Evolutionary conservation across 805 yeast species (phyloP), one percentile per base, ranked within the genome.

Genomic region (Yamadazyma scolyti): DNA sequence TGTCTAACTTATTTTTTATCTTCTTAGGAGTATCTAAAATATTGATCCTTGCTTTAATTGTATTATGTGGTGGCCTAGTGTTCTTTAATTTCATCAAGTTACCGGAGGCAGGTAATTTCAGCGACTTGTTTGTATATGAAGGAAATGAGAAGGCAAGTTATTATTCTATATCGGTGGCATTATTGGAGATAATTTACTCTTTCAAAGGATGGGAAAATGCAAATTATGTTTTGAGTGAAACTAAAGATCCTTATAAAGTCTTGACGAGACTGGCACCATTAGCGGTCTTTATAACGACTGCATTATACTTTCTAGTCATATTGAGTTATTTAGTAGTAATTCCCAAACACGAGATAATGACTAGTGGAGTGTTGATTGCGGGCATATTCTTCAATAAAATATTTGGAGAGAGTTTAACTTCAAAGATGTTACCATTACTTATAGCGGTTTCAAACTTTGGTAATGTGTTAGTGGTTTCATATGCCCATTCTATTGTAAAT

Each of bases 201-300:
- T 78, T 76, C 52, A 72, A 77, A 37, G 85, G 85, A 4, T 78
- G 84, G 83, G 84, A 79, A 41, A 78, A 78, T 42, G 79, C 79
- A 25, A 79, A 79, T 46, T 71, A 75, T 41, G 85, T 78, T 1
- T 54, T 78, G 30, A 68, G 71, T 37, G 84, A 78, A 43, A 68
- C 78, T 25, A 61, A 63, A 11, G 64, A 77, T 40, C 85, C 85
- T 0, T 65, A 66, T 25, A 63, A 67, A 19, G 77, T 80, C 0
- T 60, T 77, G 32, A 68, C 71, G n/a, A 56, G 73, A 3, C 79
- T 82, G 1, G 84, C 83, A 1, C 78, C 83, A 0, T 46, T 71
- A 12, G 78, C 83, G 3, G 75, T 78, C 9, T 43, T 66, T 1
- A 43, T 70, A 10, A 75, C 77, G 9, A 73, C 80, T 8, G 40